Evolutionary conservation across 75 land plant genomes (phyloP).

Genomic region (Pinus taeda): DNA sequence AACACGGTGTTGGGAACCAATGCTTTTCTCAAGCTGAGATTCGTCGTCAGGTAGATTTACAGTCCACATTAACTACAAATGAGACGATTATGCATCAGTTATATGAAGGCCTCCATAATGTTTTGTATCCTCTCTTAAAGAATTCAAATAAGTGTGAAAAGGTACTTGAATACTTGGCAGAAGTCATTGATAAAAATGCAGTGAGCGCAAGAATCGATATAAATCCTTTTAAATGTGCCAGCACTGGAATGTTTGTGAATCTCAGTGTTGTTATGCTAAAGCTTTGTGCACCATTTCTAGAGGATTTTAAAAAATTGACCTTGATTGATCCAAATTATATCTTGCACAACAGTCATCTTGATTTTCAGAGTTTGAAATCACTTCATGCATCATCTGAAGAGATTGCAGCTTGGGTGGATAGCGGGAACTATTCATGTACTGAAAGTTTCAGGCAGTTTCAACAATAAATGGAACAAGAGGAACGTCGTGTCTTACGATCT

Average conservation of each 20-base stretch:
- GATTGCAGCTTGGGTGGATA: conserved; percentile 73
- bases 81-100: conserved; percentile 83
- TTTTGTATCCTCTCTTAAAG: conserved; percentile 60
- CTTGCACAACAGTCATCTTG: conserved; percentile 56
- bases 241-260: conserved; percentile 87
- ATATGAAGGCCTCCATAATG: conserved; percentile 80
- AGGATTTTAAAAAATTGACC: conserved; percentile 68
- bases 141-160: conserved; percentile 64
- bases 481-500: too few relatives aligned
- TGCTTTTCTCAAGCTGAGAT: conserved; percentile 85
- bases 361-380: conserved; percentile 80
- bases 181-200: conserved; percentile 75
- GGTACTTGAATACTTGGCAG: conserved; percentile 82
- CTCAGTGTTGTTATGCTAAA: conserved; percentile 97
- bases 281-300: conserved; percentile 92
- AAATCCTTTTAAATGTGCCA: conserved; percentile 77
- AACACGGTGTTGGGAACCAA: conserved; percentile 70
- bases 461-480: too few relatives aligned
- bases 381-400: conserved; percentile 98
- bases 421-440: conserved; percentile 26
- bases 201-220: conserved; percentile 84
- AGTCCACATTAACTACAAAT: conserved; percentile 81
- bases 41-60: conserved; percentile 76
- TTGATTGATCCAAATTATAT: conserved; percentile 88
- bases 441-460: conserved; percentile 20